A percentile compares a stretch with the other conserved stretches of the same genome.
Evolutionary conservation across 2,329 filamentous ascomycete species (phyloP).

Genomic region (Didymosphaeria variabile): DNA sequence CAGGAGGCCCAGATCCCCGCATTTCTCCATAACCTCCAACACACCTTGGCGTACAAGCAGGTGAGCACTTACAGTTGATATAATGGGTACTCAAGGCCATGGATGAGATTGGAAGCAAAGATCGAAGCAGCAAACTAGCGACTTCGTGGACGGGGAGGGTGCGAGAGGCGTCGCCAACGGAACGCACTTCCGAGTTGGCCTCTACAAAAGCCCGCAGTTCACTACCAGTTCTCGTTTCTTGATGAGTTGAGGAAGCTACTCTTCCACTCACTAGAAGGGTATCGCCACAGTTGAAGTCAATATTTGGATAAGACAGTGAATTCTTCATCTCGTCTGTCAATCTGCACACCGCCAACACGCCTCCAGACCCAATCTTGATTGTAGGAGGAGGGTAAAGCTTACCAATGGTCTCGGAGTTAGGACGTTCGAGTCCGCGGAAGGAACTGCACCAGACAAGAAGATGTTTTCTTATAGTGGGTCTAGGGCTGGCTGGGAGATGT

Average conservation of each 20-base stretch:
- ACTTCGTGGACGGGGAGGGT: slow-evolving; percentile 40
- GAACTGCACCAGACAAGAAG: slow-evolving; percentile 39
- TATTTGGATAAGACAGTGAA: slow-evolving; percentile 53
- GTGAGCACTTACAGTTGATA: background rate
- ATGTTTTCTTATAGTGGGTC: slow-evolving; percentile 52
- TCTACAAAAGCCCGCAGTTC: slow-evolving; percentile 41
- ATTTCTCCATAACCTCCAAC: slow-evolving; percentile 41
- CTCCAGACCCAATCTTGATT: slow-evolving; percentile 50
- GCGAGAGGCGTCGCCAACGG: slow-evolving; percentile 31
- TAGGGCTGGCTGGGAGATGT: slow-evolving; percentile 50
- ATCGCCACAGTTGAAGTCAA: slow-evolving; percentile 56
- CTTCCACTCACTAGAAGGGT: slow-evolving; percentile 38
- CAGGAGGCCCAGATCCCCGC: slow-evolving; percentile 43
- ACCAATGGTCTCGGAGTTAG: slow-evolving; percentile 46
- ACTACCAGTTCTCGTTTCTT: slow-evolving; percentile 43
- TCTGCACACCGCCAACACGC: slow-evolving; percentile 47
- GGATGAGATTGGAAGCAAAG: slow-evolving; percentile 32
- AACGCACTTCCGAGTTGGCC: slow-evolving; percentile 33
- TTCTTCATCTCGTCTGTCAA: slow-evolving; percentile 57
- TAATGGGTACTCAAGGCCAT: slow-evolving; percentile 26
- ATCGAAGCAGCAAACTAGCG: slow-evolving; percentile 37
- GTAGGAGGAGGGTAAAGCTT: slow-evolving; percentile 30
- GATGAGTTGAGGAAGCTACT: slow-evolving; percentile 26
- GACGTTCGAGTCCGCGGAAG: slow-evolving; percentile 48
- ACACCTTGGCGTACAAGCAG: slow-evolving; percentile 37